Evolutionary conservation across 2,329 filamentous ascomycete species (phyloP), one percentile per base, ranked within the genome.

Genomic region (Nothophaeocryptopus gaeumannii): DNA sequence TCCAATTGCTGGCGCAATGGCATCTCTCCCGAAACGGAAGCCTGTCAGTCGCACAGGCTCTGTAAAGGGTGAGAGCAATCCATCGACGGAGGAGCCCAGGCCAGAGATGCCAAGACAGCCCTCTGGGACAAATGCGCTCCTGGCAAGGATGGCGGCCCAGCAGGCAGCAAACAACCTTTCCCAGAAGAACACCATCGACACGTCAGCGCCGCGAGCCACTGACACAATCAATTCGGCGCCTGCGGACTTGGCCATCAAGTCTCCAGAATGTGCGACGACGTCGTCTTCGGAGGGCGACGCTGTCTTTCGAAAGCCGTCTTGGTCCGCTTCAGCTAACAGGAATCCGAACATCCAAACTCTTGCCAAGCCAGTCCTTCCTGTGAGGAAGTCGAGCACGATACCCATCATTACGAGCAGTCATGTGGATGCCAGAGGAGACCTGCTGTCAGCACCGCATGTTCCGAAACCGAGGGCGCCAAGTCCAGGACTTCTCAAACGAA

Each of bases 401-500:
- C 51, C 58, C 13, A 40, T 51, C 33, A 50, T 53, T 7, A 42
- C 54, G 14, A 33, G 40, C n/a, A 35, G 34, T 14, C 53, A 50
- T 16, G 8, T 33, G 5, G 51, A 50, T 35, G 34, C 46, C 14
- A 40, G 32, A 5, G 47, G 41, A 12, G 14, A 41, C 13, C 38
- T 33, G 10, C 42, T 46, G 10, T 15, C 32, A 11, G 45, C 50
- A 12, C 45, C 54, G 5, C 35, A 37, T 14, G 33, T 56, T 12
- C 62, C 63, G 1, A 63, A 60, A 42, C 63, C 59, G 3, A 53
- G 67, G 16, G 58, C 67, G 7, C 67, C 72, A 0, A 74, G 71
- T 9, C 66, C 74, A 0, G 69, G 70, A 2, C 55, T 77, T n/a
- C 55, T 77, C 40, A 68, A 72, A 40, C 66, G 74, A 14, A 77